Evolutionary conservation across 495 filamentous ascomycete species (phyloP), one percentile per base, ranked within the genome.

Genomic region (Hyaloscypha finlandica): DNA sequence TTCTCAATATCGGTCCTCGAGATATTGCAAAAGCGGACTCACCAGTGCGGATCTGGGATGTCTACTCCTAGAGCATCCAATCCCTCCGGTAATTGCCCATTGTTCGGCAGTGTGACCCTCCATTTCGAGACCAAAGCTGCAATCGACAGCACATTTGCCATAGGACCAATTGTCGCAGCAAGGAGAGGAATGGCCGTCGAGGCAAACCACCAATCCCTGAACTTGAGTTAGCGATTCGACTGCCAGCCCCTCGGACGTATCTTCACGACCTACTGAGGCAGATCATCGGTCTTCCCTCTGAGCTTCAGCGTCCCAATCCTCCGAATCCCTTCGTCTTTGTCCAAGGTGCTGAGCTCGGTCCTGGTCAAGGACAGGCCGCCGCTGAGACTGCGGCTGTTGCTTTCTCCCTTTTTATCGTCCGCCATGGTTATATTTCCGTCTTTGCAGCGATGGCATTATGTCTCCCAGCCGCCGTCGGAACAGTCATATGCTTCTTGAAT

Each of bases 91-190:
- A 78, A 64, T 42, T 70, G 32, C 32, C 79, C 79, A 65, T 75
- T 71, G 52, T 79, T 73, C 8, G 76, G 77, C 4, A 81, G 68
- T 19, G 70, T 74, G 22, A 77, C 66, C 59, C 87, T 81, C 90
- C 90, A 93, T 4, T 82, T 82, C 35, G 85, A 84, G 0, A 91
- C 86, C 52, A 93, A 75, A 4, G 90, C 88, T 11, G 88, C 88
- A 39, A 93, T 89, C n/a, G 88, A 90, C 71, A 91, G 81, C 25
- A 93, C 85, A 74, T 92, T 92, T 12, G 90, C 90, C 19, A 93
- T 78, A 1, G 90, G 90, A 0, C 88, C 89, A 5, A 88, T 82
- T 1, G 89, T 88, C 6, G 90, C 90, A 0, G 90, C 90, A 5
- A 92, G 74, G 6, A 94, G 80, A 11, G 90, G 90, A 55, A 92